Conservation (phyloP, 129 eudicot species). For the Lactuca saligna region DNA sequence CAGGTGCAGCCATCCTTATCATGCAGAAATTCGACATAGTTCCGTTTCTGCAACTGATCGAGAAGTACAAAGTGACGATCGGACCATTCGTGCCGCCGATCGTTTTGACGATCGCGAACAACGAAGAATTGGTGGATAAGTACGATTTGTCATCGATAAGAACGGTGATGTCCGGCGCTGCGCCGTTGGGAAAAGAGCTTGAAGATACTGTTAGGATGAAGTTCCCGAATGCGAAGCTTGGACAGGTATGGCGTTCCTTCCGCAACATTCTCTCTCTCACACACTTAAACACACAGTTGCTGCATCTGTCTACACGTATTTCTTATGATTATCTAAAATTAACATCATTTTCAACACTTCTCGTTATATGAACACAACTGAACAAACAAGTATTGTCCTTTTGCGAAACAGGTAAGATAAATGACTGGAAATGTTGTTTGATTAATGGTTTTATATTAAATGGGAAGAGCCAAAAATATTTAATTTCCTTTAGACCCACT, state of each 20-base stretch:
- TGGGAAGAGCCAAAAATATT: neutral
- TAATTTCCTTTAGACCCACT: neutral
- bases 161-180: constrained; percentile 90
- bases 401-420: neutral
- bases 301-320: constrained; percentile 16
- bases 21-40: constrained; percentile 88
- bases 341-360: neutral
- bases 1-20: constrained; percentile 76
- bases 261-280: constrained; percentile 6
- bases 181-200: constrained; percentile 90
- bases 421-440: neutral
- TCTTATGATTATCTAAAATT: neutral
- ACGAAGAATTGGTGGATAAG: constrained; percentile 53
- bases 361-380: too few species aligned
- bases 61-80: constrained; percentile 74
- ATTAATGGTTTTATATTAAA: too few species aligned
- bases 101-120: constrained; percentile 75
- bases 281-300: neutral
- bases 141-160: constrained; percentile 73
- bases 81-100: constrained; percentile 96
- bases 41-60: constrained; percentile 58
- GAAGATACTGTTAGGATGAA: constrained; percentile 80
- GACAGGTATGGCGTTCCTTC: constrained; percentile 59
- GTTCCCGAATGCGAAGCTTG: constrained; percentile 84
- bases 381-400: neutral